Evolutionary conservation across 2,329 filamentous ascomycete genomes (phyloP).

Genomic region (Aspergillus proliferans): DNA sequence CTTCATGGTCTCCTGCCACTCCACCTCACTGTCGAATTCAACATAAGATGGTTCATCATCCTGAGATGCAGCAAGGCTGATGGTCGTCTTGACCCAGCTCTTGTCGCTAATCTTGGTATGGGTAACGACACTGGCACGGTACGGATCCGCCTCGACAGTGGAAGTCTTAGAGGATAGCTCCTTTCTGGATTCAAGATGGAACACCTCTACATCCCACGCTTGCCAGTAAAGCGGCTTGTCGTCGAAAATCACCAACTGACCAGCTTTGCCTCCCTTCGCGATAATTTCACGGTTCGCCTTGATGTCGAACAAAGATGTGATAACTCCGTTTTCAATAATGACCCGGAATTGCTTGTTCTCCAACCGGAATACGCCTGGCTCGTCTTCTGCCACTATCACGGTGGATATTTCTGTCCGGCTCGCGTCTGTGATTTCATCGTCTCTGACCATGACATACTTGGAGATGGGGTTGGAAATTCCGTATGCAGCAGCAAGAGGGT

Average conservation of each 20-base stretch:
- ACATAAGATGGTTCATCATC: constrained; percentile 60
- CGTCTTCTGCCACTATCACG: constrained; percentile 46
- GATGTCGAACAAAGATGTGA: constrained; percentile 78
- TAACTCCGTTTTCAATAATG: constrained; percentile 65
- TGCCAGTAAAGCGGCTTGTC: constrained; percentile 98
- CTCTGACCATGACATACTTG: constrained; percentile 34
- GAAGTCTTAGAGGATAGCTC: constrained; percentile 65
- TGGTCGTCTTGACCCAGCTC: constrained; percentile 79
- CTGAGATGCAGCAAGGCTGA: constrained; percentile 64
- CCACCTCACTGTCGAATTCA: constrained; percentile 77
- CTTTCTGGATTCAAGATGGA: constrained; percentile 78
- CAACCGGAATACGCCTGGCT: constrained; percentile 65
- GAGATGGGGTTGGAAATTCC: constrained; percentile 12
- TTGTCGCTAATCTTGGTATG: constrained; percentile 81
- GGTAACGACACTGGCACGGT: constrained; percentile 75
- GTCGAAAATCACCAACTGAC: constrained; percentile 90
- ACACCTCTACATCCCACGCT: constrained; percentile 97
- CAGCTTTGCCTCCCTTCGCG: constrained; percentile 65
- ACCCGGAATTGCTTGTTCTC: constrained; percentile 72
- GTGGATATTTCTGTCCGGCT: no score
- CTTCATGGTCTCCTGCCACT: constrained; percentile 95
- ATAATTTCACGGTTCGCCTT: constrained; percentile 70
- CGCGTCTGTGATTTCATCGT: no score
- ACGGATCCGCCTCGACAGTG: constrained; percentile 64
- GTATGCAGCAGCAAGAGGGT: constrained; percentile 43